Evolutionary conservation across 352 stramenopile genomes (phyloP).

Genomic region (Pythium phragmitis): DNA sequence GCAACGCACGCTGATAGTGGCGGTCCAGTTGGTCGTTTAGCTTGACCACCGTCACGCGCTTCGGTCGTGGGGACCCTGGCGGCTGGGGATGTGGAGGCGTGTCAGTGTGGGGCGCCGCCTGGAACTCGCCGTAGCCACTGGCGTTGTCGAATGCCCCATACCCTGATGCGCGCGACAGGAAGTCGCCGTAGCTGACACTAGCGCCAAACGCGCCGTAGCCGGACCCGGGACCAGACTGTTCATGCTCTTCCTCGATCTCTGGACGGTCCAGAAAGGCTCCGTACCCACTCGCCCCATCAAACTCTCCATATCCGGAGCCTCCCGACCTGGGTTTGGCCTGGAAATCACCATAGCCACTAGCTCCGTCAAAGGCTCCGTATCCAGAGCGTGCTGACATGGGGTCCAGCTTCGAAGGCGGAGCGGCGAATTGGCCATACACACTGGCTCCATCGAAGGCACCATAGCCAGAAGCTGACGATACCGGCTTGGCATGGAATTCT

Average conservation of each 20-base stretch:
- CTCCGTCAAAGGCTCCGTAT: constrained; percentile 30
- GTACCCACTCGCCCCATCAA: constrained; percentile 34
- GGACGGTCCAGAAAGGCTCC: constrained; percentile 34
- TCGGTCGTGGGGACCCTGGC: no score
- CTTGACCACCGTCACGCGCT: constrained; percentile 8
- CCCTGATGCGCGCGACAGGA: no score
- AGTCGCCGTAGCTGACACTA: no score
- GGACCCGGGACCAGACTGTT: not conserved
- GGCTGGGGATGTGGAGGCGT: no score
- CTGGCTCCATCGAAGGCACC: constrained; percentile 33
- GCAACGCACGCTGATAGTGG: constrained; percentile 46
- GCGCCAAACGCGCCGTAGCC: no score
- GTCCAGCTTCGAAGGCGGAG: not conserved
- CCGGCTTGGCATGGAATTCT: constrained; percentile 12
- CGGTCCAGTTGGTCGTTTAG: constrained; percentile 26
- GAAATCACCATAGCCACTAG: constrained; percentile 25
- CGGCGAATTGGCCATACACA: constrained; percentile 38
- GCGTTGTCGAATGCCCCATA: no score
- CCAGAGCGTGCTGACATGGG: not conserved
- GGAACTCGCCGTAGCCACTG: no score
- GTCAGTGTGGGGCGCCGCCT: no score
- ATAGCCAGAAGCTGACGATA: constrained; percentile 26
- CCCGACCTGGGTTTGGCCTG: not conserved
- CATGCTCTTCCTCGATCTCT: constrained; percentile 9
- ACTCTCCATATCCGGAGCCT: constrained; percentile 31